Evolutionary conservation across 768 basidiomycete genomes (phyloP).

Genomic region (Antrodiella citrinella): DNA sequence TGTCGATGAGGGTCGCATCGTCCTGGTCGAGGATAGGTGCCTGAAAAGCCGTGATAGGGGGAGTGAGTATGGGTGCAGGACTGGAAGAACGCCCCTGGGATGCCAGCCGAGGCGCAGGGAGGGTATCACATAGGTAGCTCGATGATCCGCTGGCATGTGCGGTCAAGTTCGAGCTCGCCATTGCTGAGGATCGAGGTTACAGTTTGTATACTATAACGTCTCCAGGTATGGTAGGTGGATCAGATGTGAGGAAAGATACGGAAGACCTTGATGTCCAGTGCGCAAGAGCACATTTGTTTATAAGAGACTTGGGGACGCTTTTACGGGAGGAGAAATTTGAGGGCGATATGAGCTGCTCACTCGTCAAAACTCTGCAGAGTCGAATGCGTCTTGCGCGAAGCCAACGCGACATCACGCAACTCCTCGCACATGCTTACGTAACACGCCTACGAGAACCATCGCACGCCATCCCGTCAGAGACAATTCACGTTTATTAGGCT

Average conservation of each 20-base stretch:
- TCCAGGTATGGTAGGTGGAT: constrained; percentile 1
- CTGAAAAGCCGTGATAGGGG: constrained; percentile 19
- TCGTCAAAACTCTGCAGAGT: background rate
- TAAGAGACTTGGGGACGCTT: background rate
- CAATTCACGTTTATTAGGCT: too few species aligned
- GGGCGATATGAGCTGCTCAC: background rate
- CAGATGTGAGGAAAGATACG: background rate
- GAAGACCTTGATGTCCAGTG: background rate
- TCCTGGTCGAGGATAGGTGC: constrained; percentile 13
- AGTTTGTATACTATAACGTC: constrained; percentile 18
- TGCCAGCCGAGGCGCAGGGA: constrained; percentile 56
- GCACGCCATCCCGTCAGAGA: too few species aligned
- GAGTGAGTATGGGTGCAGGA: constrained; percentile 18
- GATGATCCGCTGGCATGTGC: too few species aligned
- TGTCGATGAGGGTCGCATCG: background rate
- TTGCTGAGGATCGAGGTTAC: too few species aligned
- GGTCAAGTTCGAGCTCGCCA: too few species aligned
- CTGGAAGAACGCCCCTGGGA: constrained; percentile 14
- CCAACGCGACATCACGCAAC: constrained; percentile 28
- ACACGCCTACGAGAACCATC: too few species aligned
- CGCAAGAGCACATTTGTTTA: background rate
- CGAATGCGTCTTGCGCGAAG: constrained; percentile 14
- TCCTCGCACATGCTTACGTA: too few species aligned
- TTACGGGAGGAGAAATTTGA: background rate
- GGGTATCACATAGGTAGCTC: constrained; percentile 60